Evolutionary conservation across 2,329 filamentous ascomycete species (phyloP), one percentile per base, ranked within the genome.

Genomic region (Ophiognomonia clavigignenti-juglandacearum): DNA sequence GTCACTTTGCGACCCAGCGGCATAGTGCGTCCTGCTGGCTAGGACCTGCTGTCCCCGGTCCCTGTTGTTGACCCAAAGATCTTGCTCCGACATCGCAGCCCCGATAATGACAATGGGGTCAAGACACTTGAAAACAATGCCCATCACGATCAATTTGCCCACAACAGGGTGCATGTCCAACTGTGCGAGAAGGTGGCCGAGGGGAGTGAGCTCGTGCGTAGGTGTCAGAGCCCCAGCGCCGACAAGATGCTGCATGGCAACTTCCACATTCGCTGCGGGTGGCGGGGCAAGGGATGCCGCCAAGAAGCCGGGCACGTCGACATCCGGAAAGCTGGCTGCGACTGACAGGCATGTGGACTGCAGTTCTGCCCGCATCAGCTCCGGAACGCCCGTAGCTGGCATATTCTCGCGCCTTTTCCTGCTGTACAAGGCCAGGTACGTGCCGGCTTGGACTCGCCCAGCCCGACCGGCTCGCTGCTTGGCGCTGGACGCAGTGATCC

Each of bases 51-150:
- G 38, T 31, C 11, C n/a, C n/a, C n/a, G 11, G 3, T 3, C 27
- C 4, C 20, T 53, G 5, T 6, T 32, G n/a, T 7, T 16, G 13
- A 13, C 6, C 29, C 29, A 48, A 3, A 55, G 16, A 1, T 27
- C 22, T 4, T 31, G 42, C n/a, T 48, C 35, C 4, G 36, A 27
- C 3, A 39, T 41, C 14, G 46, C 45, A 11, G 48, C 48, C 4
- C 65, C 71, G 7, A 73, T 52, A 23, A 74, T 65, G 24, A 77
- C 52, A 53, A 76, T 66, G 0, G 73, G 71, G 50, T 75, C 71
- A 4, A 77, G 60, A 53, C 74, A 77, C 29, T 66, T 64, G 60
- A 77, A 77, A 39, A 77, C 65, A 20, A 74, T 59, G 4, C 74
- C 73, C 11, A 77, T 58, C 16, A 75, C 46, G 44, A 77, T 65